A percentile compares a stretch with the other conserved stretches of the same genome.
phyloP scores from a whole-genome alignment of 495 filamentous ascomycete genomes.

The Parachaetomium inaequale region DNA sequence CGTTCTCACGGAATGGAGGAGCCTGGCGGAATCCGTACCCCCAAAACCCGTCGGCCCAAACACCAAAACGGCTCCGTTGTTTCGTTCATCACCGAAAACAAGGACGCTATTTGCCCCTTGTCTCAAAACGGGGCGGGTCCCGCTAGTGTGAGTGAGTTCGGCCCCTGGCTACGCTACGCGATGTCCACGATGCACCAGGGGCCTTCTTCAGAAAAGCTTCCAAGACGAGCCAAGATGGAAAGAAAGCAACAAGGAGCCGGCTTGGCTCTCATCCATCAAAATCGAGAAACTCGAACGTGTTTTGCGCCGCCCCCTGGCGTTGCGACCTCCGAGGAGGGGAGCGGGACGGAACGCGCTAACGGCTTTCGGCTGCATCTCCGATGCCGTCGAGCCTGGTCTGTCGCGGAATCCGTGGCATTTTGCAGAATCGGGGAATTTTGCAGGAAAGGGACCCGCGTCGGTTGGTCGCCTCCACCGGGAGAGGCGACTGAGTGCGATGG shows the following conservation, averaged over 20 bases:
- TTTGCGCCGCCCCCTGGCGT: not conserved
- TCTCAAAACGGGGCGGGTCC: not conserved
- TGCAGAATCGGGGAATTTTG: too few relatives aligned
- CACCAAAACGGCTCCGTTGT: not conserved
- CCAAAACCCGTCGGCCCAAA: not conserved
- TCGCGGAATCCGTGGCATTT: too few relatives aligned
- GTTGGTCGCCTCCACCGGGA: too few relatives aligned
- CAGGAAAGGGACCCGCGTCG: too few relatives aligned
- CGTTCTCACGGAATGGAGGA: not conserved
- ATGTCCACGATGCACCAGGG: slow-evolving; percentile 1
- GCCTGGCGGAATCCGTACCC: slow-evolving; percentile 2
- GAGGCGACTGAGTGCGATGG: too few relatives aligned
- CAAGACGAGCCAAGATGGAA: not conserved
- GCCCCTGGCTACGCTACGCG: not conserved
- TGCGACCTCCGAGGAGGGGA: too few relatives aligned
- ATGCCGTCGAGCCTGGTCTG: too few relatives aligned
- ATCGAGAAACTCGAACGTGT: not conserved
- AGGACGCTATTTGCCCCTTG: not conserved
- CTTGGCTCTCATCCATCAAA: not conserved
- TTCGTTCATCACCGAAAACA: slow-evolving; percentile 2
- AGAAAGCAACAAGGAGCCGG: not conserved
- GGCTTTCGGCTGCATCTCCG: slow-evolving; percentile 6
- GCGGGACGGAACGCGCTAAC: slow-evolving; percentile 11
- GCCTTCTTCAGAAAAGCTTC: too few relatives aligned
- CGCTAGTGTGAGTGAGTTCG: too few relatives aligned